These are phyloP conservation scores for Ichthyophthirius multifiliis DNA, from an alignment of 169 alveolate genomes.

Conservation along the genomic window DNA sequence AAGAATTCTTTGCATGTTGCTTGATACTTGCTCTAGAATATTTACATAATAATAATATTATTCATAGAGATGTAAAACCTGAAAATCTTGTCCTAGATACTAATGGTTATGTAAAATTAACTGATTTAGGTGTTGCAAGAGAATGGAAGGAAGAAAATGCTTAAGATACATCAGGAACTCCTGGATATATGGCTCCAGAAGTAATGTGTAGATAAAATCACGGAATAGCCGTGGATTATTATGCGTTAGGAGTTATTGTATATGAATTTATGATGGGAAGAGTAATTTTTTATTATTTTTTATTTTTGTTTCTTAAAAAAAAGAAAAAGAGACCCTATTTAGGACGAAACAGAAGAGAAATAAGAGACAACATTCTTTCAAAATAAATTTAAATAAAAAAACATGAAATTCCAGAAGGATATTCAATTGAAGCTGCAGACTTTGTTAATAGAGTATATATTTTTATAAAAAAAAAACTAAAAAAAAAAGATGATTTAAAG, in stretches of 20 bases:
- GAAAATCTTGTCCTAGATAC: conserved; percentile 80
- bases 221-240: conserved; percentile 67
- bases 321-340: conserved; percentile 47
- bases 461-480: neutral
- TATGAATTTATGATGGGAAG: conserved; percentile 61
- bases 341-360: conserved; percentile 64
- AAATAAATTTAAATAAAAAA: conserved; percentile 53
- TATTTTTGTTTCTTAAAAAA: neutral
- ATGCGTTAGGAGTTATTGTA: conserved; percentile 67
- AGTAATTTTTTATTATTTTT: neutral
- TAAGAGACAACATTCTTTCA: conserved; percentile 54
- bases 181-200: conserved; percentile 84
- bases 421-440: conserved; percentile 58
- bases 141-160: conserved; percentile 59
- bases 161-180: conserved; percentile 76
- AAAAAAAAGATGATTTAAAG: conserved; percentile 48
- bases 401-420: conserved; percentile 53
- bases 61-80: conserved; percentile 83
- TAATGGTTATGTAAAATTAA: conserved; percentile 69
- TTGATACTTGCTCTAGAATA: conserved; percentile 75
- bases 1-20: conserved; percentile 63
- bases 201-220: conserved; percentile 74
- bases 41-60: conserved; percentile 67
- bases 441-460: conserved; percentile 47
- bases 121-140: conserved; percentile 77